A percentile compares a stretch with the other conserved stretches of the same genome.
These are phyloP conservation scores for Uncinocarpus reesii DNA, from an alignment of 2,329 filamentous ascomycete genomes.

Conservation along the genomic window DNA sequence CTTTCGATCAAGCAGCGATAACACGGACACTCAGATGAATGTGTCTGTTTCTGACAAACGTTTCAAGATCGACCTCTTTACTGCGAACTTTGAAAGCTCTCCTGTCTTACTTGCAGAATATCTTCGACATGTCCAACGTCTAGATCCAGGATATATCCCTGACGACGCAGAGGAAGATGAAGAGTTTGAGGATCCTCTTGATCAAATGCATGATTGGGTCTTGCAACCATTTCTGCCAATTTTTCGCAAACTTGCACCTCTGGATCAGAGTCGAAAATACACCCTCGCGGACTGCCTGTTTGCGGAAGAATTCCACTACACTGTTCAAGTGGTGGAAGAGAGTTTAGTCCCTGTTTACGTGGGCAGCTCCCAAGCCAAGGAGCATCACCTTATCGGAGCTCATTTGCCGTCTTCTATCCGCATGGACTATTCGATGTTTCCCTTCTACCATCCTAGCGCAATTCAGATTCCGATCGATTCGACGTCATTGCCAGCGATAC, in stretches of 20 bases:
- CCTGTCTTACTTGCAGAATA: conserved; percentile 14
- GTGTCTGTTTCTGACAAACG: conserved; percentile 16
- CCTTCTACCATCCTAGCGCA: conserved; percentile 15
- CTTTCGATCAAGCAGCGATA: not conserved
- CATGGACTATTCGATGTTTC: conserved; percentile 16
- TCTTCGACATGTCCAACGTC: conserved; percentile 14
- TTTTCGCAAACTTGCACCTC: conserved; percentile 12
- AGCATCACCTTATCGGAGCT: not conserved
- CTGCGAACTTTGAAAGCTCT: conserved; percentile 13
- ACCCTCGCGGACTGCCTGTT: conserved; percentile 16
- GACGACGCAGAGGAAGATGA: conserved; percentile 6
- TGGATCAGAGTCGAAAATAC: conserved; percentile 12
- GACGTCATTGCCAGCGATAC: conserved; percentile 15
- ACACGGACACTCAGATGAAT: conserved; percentile 17
- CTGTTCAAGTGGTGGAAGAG: conserved; percentile 7
- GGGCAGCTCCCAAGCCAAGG: conserved; percentile 1
- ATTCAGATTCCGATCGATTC: conserved; percentile 15
- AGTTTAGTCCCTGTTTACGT: conserved; percentile 5
- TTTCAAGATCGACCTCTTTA: conserved; percentile 15
- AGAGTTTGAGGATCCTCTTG: conserved; percentile 16
- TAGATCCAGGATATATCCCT: conserved; percentile 15
- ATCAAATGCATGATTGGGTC: conserved; percentile 14
- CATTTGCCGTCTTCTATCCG: conserved; percentile 9
- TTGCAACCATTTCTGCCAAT: conserved; percentile 15
- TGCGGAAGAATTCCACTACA: conserved; percentile 16